Evolutionary conservation across 352 stramenopile species (phyloP).

Genomic region (Pythium oligandrum): DNA sequence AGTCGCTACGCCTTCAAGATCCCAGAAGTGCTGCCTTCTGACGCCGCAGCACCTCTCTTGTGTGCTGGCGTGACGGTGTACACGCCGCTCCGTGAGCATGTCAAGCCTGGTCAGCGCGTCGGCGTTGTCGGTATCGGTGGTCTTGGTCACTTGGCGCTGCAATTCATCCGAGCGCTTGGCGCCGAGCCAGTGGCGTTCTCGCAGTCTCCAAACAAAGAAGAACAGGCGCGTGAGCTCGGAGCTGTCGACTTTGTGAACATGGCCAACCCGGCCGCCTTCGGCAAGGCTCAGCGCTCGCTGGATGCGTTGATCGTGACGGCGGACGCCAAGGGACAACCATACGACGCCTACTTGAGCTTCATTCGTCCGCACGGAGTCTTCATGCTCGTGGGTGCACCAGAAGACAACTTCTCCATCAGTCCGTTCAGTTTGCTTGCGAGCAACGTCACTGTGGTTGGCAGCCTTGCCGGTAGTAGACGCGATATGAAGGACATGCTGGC

Average conservation of each 20-base stretch:
- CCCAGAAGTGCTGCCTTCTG: slow-evolving; percentile 2
- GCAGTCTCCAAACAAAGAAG: slow-evolving; percentile 13
- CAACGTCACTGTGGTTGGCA: too few relatives aligned
- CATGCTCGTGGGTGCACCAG: not conserved
- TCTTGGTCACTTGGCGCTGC: slow-evolving; percentile 16
- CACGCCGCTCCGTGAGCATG: slow-evolving; percentile 34
- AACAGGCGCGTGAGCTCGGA: not conserved
- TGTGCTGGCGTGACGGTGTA: slow-evolving; percentile 16
- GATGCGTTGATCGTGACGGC: slow-evolving; percentile 76
- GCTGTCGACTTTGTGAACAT: slow-evolving; percentile 8
- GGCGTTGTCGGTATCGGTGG: too few relatives aligned
- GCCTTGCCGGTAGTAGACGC: not conserved
- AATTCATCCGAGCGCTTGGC: slow-evolving; percentile 46
- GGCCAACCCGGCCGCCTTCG: slow-evolving; percentile 15
- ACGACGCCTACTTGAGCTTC: slow-evolving; percentile 33
- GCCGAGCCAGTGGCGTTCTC: slow-evolving; percentile 36
- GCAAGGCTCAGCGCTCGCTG: slow-evolving; percentile 27
- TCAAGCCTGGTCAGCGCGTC: slow-evolving; percentile 3
- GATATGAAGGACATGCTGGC: slow-evolving; percentile 66
- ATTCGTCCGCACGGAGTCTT: not conserved
- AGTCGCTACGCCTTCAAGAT: slow-evolving; percentile 14
- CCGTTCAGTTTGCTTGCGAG: slow-evolving; percentile 2
- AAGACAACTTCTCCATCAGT: not conserved
- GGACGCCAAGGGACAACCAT: slow-evolving; percentile 37
- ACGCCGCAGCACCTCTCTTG: too few relatives aligned